Evolutionary conservation across 345 rosid genomes (phyloP).

Genomic region (Eutrema yunnanense): DNA sequence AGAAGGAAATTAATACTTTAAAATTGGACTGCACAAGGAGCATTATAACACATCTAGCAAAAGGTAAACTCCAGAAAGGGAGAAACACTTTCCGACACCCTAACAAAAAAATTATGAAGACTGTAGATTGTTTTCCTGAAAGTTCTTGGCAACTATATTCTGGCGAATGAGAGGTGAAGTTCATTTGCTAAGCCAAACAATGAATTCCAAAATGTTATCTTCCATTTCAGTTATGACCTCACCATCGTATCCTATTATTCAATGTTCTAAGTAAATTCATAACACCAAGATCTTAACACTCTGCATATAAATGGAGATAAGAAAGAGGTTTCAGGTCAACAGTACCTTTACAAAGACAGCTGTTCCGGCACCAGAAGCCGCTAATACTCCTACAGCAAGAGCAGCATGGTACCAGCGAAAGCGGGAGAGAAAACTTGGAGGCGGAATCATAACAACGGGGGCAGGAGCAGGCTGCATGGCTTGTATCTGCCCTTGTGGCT

Average conservation of each 20-base stretch:
- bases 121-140: background rate
- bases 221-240: background rate
- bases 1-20: background rate
- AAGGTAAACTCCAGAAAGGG: background rate
- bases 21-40: background rate
- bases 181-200: background rate
- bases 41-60: background rate
- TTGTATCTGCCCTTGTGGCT: slow-evolving; percentile 50
- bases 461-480: slow-evolving; percentile 61
- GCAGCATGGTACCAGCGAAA: slow-evolving; percentile 89
- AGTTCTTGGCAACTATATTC: background rate
- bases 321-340: background rate
- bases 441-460: slow-evolving; percentile 38
- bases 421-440: slow-evolving; percentile 29
- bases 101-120: background rate
- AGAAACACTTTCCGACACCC: background rate
- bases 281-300: background rate
- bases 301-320: background rate
- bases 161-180: background rate
- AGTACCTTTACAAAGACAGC: slow-evolving; percentile 71
- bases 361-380: slow-evolving; percentile 87
- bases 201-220: background rate
- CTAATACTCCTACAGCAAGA: slow-evolving; percentile 68
- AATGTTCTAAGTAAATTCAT: background rate
- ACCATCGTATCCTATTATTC: background rate